phyloP scores from a whole-genome alignment of 805 yeast species.

The Yamadazyma olivae region DNA sequence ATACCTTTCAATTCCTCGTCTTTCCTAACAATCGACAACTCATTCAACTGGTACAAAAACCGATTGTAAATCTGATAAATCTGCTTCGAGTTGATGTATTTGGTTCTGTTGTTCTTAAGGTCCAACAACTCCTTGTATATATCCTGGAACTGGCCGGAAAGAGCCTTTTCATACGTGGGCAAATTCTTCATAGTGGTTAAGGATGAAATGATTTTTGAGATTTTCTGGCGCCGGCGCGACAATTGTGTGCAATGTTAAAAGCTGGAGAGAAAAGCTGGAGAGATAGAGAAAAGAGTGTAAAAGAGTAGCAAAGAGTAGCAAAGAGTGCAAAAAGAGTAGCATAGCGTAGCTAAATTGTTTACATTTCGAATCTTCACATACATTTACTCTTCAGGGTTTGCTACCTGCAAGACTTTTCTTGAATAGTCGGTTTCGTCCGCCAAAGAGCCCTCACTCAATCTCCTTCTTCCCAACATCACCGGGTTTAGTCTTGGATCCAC shows the following conservation, averaged over 20 bases:
- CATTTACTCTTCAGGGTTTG: conserved; percentile 91
- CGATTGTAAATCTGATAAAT: conserved; percentile 57
- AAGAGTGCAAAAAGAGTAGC: no score
- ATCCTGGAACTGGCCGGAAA: conserved; percentile 24
- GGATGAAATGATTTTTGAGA: no score
- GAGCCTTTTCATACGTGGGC: conserved; percentile 36
- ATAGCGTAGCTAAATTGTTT: no score
- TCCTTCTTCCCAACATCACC: conserved; percentile 75
- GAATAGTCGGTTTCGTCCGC: conserved; percentile 85
- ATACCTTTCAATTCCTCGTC: conserved; percentile 40
- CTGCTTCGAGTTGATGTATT: conserved; percentile 65
- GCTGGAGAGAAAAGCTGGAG: no score
- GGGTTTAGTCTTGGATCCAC: conserved; percentile 70
- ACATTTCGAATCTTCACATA: conserved; percentile 4
- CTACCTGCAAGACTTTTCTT: conserved; percentile 77
- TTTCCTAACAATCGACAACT: conserved; percentile 51
- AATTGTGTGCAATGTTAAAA: no score
- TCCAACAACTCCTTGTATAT: conserved; percentile 27
- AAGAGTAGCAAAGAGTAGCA: no score
- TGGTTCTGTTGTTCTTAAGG: conserved; percentile 60
- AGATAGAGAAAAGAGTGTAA: no score
- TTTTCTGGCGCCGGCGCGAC: no score
- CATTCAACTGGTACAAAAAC: conserved; percentile 53
- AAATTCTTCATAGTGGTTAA: conserved; percentile 13
- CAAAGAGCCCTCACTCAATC: conserved; percentile 80